Evolutionary conservation across 495 filamentous ascomycete species (phyloP), one percentile per base, ranked within the genome.

Genomic region (Aspergillus baeticus): DNA sequence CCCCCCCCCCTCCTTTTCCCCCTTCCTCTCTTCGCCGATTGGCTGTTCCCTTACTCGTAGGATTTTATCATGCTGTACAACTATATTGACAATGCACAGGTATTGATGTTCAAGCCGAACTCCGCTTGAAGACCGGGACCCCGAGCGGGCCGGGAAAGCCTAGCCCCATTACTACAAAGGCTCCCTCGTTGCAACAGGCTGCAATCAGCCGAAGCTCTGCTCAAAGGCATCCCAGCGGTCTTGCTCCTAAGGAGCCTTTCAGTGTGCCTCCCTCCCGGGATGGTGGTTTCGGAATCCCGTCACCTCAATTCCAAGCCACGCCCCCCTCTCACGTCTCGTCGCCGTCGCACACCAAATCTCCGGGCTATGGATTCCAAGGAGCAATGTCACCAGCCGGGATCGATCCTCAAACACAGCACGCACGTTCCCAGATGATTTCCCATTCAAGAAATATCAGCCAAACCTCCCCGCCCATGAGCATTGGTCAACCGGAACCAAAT

Each of bases 51-150:
- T 21, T 21, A 51, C n/a, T 39, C 23, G 13, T 17, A 22, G 14
- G 8, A 48, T n/a, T 8, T 48, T 23, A 6, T 33, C 42, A 10
- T 18, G 10, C 5, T 6, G 17, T 51, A 13, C 15, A 17, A 17
- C 47, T 14, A 18, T 41, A 42, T 26, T 50, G 17, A 64, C 54
- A 57, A 11, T 49, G 43, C 18, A 18, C 46, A 96, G 91, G 94
- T 58, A 96, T 98, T 70, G 94, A 98, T 78, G 94, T 98, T 18
- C 91, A 98, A 73, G 90, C 93, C 42, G 94, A 98, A 71, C 81
- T 98, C 58, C 87, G 88, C 43, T 83, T 92, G 61, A 96, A 96
- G 75, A 90, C 88, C 20, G 88, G 88, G 66, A 57, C 82, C 75
- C 61, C 87, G 77, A 67, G 86, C 80, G 63, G 75, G 77, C 72